Conservation (phyloP, 2,329 filamentous ascomycete species). For the Fusarium sp. region DNA sequence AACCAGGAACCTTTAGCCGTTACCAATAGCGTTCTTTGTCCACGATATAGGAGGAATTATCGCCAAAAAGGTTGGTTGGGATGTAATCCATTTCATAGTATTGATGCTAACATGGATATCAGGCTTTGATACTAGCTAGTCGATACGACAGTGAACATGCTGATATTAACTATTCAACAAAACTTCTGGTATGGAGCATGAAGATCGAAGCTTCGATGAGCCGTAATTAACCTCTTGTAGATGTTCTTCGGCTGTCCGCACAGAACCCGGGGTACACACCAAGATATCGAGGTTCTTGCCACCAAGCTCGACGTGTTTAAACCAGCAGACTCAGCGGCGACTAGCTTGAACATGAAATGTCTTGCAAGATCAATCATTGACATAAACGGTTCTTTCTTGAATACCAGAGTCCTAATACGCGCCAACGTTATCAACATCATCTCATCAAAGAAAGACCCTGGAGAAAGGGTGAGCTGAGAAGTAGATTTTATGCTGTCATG, state of each 20-base stretch:
- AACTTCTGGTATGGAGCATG: neutral
- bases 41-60: slow-evolving; percentile 11
- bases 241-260: slow-evolving; percentile 17
- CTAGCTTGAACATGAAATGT: neutral
- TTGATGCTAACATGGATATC: neutral
- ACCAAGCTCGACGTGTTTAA: neutral
- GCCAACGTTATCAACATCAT: neutral
- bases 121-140: neutral
- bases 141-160: neutral
- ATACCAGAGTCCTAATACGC: neutral
- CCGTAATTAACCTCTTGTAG: neutral
- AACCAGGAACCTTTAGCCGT: neutral
- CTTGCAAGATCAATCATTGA: neutral
- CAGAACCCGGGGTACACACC: neutral
- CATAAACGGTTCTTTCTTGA: neutral
- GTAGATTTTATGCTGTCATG: accelerated
- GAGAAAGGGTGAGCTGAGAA: neutral
- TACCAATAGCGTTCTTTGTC: neutral
- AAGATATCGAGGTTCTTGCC: neutral
- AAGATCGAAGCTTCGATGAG: accelerated
- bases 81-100: neutral
- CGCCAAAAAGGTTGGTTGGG: neutral
- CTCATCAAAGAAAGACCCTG: neutral
- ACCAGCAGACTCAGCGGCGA: neutral
- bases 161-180: neutral